Base-by-base conservation (phyloP, 805 yeast species). In the Jamesozyma lodderae region DNA sequence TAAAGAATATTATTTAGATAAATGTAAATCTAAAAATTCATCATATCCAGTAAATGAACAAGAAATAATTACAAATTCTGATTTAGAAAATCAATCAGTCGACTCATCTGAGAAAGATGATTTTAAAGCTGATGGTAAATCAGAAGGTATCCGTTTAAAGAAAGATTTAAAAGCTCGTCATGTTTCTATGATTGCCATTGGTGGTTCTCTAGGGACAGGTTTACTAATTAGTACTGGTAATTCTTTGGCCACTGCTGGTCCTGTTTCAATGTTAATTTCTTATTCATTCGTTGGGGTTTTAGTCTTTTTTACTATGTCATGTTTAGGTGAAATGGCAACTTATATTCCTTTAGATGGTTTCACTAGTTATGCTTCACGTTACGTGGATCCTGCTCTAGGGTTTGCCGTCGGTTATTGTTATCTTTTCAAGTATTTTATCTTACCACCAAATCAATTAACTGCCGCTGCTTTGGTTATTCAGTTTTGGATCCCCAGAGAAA, bases 161-260 rank as follows among this genome's bases (percentile, higher is more conserved):
- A 56, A 55, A 40, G 57, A 47, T 15, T 37, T 56, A 17, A 64
- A 69, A 45, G 71, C 81, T 34, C 59, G 86, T 37, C 86, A 79
- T 52, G 68, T 78, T 45, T 69, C 77, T 40, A 76, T 80, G 81
- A 76, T 80, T 53, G 81, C 92, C 46, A 75, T 84, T 47, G 94
- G 92, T 48, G 90, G 92, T 48, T 83, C 90, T 7, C 62, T 83
- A 37, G 92, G 92, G 40, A 81, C 92, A 1, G 94, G 88, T 53
- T 67, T 83, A 40, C 65, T 83, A 46, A 79, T 83, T 47, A 86
- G 88, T 51, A 79, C 88, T 3, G 86, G 87, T 40, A 63, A 76
- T 13, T 78, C 88, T 1, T 66, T 83, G 39, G 66, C 69, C n/a
- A 57, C 68, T 10, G 86, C 84, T 11, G 94, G 94, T 6, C 90